These are phyloP conservation scores for Selenicereus undatus DNA, from an alignment of 148 eudicot species.

Conservation along the genomic window DNA sequence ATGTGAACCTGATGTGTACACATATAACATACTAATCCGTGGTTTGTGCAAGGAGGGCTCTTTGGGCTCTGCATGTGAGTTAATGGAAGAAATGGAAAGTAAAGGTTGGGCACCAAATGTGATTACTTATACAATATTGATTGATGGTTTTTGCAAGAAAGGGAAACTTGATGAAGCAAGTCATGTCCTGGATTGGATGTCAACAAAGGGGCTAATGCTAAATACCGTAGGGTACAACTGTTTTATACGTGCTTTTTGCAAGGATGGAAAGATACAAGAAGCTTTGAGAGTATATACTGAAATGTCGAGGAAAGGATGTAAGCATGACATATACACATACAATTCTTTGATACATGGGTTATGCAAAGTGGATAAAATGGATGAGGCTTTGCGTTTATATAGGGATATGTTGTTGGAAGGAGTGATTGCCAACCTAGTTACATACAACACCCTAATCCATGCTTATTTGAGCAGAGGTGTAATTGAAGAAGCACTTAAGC, in stretches of 20 bases:
- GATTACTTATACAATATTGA: constrained; percentile 62
- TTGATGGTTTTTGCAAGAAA: constrained; percentile 67
- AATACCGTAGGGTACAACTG: constrained; percentile 75
- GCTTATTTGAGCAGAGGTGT: constrained; percentile 59
- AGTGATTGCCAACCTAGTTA: constrained; percentile 78
- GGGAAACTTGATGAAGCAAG: constrained; percentile 58
- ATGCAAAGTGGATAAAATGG: constrained; percentile 62
- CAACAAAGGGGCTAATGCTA: constrained; percentile 52
- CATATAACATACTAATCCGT: constrained; percentile 65
- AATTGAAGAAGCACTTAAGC: constrained; percentile 66
- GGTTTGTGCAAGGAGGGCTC: constrained; percentile 68
- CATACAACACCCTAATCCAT: constrained; percentile 82
- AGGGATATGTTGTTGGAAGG: constrained; percentile 88
- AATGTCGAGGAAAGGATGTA: constrained; percentile 64
- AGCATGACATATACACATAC: constrained; percentile 72
- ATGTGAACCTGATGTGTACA: constrained; percentile 60
- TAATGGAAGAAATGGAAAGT: constrained; percentile 54
- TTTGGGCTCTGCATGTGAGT: constrained; percentile 48
- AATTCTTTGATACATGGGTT: constrained; percentile 78
- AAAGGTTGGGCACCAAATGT: constrained; percentile 58
- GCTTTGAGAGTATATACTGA: constrained; percentile 45
- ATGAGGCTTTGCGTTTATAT: constrained; percentile 56
- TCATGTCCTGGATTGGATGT: constrained; percentile 52
- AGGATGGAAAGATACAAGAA: constrained; percentile 49
- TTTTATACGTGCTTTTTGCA: constrained; percentile 67